These are phyloP conservation scores for Pilaira anomala DNA, from an alignment of 192 early-diverging fungal species.

Conservation along the genomic window DNA sequence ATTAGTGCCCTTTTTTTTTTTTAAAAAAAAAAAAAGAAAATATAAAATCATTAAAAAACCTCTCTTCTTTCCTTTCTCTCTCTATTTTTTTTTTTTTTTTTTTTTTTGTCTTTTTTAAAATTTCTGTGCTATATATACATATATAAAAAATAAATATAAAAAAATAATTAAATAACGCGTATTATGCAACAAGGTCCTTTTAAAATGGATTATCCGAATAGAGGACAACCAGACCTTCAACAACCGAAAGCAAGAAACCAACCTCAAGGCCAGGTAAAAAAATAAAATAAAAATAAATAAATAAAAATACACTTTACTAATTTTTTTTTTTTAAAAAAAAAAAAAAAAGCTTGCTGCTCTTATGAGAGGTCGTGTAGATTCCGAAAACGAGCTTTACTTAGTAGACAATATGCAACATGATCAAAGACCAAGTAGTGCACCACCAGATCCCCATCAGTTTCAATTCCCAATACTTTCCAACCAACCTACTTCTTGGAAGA, in stretches of 20 bases:
- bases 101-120: neutral
- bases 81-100: neutral
- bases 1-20: too few relatives aligned
- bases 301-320: neutral
- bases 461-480: neutral
- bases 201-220: slow-evolving; percentile 11
- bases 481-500: neutral
- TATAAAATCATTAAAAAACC: too few relatives aligned
- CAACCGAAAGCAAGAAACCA: slow-evolving; percentile 23
- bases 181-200: slow-evolving; percentile 14
- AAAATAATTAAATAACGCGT: too few relatives aligned
- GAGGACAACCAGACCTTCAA: slow-evolving; percentile 16
- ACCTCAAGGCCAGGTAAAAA: slow-evolving; percentile 24
- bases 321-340: neutral
- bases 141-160: too few relatives aligned
- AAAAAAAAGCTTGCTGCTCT: slow-evolving; percentile 17
- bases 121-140: neutral
- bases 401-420: slow-evolving; percentile 5
- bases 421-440: slow-evolving; percentile 18
- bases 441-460: slow-evolving; percentile 18
- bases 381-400: slow-evolving; percentile 12
- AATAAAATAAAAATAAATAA: neutral
- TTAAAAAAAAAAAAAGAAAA: too few relatives aligned
- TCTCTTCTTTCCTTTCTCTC: neutral
- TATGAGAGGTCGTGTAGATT: slow-evolving; percentile 20